These are phyloP conservation scores for Cardamine chenopodiifolia DNA, from an alignment of 345 rosid species.

Conservation along the genomic window DNA sequence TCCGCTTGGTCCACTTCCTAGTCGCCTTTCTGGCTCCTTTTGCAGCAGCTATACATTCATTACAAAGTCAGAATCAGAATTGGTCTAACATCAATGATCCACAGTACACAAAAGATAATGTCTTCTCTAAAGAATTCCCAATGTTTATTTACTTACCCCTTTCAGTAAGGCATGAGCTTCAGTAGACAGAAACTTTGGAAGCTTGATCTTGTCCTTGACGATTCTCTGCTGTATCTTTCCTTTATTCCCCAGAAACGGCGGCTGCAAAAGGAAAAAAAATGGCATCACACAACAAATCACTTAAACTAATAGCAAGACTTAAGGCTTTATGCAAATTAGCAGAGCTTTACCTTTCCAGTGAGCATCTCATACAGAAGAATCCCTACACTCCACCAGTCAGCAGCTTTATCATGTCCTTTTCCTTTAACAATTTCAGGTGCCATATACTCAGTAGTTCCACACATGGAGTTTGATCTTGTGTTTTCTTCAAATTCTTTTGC, in stretches of 20 bases:
- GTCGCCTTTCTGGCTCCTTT: constrained; percentile 72
- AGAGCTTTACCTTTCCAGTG: constrained; percentile 66
- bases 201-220: constrained; percentile 78
- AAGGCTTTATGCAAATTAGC: background rate
- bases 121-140: background rate
- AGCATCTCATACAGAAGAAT: constrained; percentile 90
- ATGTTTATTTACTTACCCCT: constrained; percentile 56
- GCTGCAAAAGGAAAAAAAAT: constrained; percentile 50
- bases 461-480: constrained; percentile 84
- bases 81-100: background rate
- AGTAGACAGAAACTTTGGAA: constrained; percentile 65
- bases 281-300: constrained; percentile 10
- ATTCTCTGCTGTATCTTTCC: constrained; percentile 76
- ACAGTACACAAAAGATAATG: background rate
- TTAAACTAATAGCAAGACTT: background rate
- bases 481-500: constrained; percentile 87
- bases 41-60: constrained; percentile 66
- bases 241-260: constrained; percentile 73
- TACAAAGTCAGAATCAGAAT: constrained; percentile 4
- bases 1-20: constrained; percentile 73
- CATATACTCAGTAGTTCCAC: constrained; percentile 96
- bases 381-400: constrained; percentile 99
- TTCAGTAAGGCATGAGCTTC: constrained; percentile 85
- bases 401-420: constrained; percentile 90
- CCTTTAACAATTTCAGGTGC: constrained; percentile 90